These are phyloP conservation scores for Pleurotus citrinopileatus DNA, from an alignment of 768 basidiomycete genomes.

Conservation along the genomic window DNA sequence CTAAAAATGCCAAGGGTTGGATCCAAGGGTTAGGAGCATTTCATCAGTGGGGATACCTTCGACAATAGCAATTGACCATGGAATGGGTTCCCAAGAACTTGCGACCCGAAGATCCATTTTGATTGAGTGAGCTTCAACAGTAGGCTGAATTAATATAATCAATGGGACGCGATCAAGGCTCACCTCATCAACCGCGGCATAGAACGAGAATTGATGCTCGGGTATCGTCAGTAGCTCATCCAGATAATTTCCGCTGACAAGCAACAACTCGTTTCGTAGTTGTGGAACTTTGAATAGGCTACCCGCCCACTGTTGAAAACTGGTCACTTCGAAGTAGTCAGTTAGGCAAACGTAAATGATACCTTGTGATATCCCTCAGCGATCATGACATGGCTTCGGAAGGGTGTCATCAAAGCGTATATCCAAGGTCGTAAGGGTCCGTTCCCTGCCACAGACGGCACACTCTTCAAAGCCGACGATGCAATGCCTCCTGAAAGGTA, in stretches of 20 bases:
- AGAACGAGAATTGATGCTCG: not conserved
- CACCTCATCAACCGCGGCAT: not conserved
- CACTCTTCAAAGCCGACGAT: not conserved
- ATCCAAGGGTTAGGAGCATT: not conserved
- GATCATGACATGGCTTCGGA: not conserved
- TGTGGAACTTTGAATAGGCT: not conserved
- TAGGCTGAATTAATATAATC: not conserved
- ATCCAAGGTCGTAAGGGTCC: not conserved
- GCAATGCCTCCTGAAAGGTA: not conserved
- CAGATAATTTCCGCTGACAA: not conserved
- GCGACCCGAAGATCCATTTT: not conserved
- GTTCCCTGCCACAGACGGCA: not conserved
- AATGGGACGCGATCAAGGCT: not conserved
- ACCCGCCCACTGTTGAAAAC: not conserved
- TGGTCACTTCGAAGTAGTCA: not conserved
- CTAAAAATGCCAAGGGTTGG: not conserved
- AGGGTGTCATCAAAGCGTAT: not conserved
- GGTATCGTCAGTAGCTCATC: conserved; percentile 1
- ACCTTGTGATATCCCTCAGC: not conserved
- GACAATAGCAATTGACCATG: conserved; percentile 4
- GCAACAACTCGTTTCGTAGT: not conserved
- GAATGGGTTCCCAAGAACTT: conserved; percentile 2
- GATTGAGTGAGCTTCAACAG: not conserved
- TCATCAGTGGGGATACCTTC: not conserved
- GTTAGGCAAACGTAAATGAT: not conserved